These are phyloP conservation scores for Thielaviopsis ethacetica DNA, from an alignment of 2,329 filamentous ascomycete species.

Conservation along the genomic window DNA sequence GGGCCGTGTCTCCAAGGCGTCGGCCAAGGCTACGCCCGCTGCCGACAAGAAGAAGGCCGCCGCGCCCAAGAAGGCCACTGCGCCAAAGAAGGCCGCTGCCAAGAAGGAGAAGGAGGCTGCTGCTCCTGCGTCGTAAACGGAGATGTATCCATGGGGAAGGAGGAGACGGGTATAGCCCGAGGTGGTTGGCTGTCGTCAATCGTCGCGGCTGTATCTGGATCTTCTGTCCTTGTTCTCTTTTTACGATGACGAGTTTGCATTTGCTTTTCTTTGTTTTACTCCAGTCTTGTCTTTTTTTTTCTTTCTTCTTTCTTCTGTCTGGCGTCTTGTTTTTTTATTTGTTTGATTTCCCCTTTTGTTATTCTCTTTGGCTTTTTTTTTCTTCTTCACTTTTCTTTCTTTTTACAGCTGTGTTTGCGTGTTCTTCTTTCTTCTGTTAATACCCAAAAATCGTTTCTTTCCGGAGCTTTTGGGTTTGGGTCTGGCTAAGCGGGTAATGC, in stretches of 20 bases:
- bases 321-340: not conserved
- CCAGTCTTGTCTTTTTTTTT: not conserved
- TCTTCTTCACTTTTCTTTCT: not conserved
- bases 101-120: slow-evolving; percentile 6
- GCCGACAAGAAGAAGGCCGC: slow-evolving; percentile 15
- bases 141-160: no score
- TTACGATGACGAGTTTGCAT: not conserved
- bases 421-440: not conserved
- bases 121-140: slow-evolving; percentile 1
- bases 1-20: slow-evolving; percentile 16
- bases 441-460: not conserved
- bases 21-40: slow-evolving; percentile 17
- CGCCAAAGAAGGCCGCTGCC: slow-evolving; percentile 26
- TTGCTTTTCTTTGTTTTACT: slow-evolving; percentile 1
- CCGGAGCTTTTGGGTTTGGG: not conserved
- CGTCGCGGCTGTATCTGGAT: not conserved
- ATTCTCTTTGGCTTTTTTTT: not conserved
- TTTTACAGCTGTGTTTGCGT: not conserved
- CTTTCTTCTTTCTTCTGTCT: not conserved
- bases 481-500: not conserved
- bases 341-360: not conserved
- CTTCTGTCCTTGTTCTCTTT: not conserved
- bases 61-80: slow-evolving; percentile 29
- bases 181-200: not conserved
- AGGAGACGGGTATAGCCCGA: no score